phyloP scores from a whole-genome alignment of 345 rosid species.

The Punica granatum region DNA sequence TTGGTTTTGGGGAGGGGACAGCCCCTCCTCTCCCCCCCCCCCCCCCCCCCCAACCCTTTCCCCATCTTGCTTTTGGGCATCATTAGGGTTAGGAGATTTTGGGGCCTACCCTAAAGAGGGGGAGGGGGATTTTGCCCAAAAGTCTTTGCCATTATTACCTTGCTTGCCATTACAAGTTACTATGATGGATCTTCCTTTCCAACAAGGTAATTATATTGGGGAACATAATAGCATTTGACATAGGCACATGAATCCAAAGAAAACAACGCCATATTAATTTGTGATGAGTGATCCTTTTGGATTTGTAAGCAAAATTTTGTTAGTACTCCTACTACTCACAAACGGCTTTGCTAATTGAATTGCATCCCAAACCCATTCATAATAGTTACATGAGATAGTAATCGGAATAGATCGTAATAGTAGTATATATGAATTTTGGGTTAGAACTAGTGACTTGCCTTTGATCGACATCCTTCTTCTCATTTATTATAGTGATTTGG shows the following conservation, averaged over 20 bases:
- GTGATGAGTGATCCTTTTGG: too few relatives aligned
- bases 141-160: conserved; percentile 11
- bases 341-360: too few relatives aligned
- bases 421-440: too few relatives aligned
- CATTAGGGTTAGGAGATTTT: conserved; percentile 7
- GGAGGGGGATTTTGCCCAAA: conserved; percentile 8
- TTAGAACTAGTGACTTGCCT: too few relatives aligned
- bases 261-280: not conserved
- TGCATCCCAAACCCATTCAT: too few relatives aligned
- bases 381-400: too few relatives aligned
- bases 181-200: conserved; percentile 5
- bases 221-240: conserved; percentile 4
- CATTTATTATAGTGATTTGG: too few relatives aligned
- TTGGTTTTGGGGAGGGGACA: conserved; percentile 3
- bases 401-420: too few relatives aligned
- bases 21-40: not conserved
- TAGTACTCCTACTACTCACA: too few relatives aligned
- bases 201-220: conserved; percentile 1
- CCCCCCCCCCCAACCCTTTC: not conserved
- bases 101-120: conserved; percentile 12
- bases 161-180: conserved; percentile 16
- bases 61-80: not conserved
- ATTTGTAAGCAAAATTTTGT: too few relatives aligned
- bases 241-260: conserved; percentile 2
- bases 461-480: too few relatives aligned